A percentile compares a stretch with the other conserved stretches of the same genome.
Evolutionary conservation across 805 yeast genomes (phyloP).

Genomic region (Lipomyces anomalus): DNA sequence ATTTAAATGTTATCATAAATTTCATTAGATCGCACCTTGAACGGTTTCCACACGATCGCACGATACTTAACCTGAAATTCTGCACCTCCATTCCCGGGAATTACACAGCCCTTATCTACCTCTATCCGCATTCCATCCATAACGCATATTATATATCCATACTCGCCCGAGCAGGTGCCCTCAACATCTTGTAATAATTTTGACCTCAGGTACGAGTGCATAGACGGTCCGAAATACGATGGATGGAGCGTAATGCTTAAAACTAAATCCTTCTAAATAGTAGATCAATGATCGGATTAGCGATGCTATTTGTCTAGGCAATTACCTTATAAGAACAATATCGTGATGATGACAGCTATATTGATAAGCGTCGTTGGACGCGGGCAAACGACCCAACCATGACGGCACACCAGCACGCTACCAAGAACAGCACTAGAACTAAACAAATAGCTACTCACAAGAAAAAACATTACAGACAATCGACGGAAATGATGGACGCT

Average conservation of each 20-base stretch:
- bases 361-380: too few relatives aligned
- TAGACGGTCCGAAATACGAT: conserved; percentile 94
- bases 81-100: conserved; percentile 90
- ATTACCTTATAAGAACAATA: too few relatives aligned
- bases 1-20: not conserved
- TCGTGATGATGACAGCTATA: too few relatives aligned
- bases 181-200: conserved; percentile 92
- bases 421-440: too few relatives aligned
- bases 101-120: conserved; percentile 87
- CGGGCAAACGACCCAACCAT: too few relatives aligned
- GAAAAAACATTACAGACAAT: too few relatives aligned
- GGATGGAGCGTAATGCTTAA: conserved; percentile 92
- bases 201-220: conserved; percentile 87
- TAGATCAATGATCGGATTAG: not conserved
- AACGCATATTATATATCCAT: conserved; percentile 95
- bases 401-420: too few relatives aligned
- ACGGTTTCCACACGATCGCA: conserved; percentile 97
- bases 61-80: conserved; percentile 93
- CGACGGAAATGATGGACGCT: too few relatives aligned
- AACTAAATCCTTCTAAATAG: conserved; percentile 69
- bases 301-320: too few relatives aligned
- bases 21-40: conserved; percentile 44
- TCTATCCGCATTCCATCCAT: conserved; percentile 91
- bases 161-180: conserved; percentile 98
- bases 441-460: too few relatives aligned